Conservation (phyloP, 2,329 filamentous ascomycete species). For the Fusarium tricinctum region DNA sequence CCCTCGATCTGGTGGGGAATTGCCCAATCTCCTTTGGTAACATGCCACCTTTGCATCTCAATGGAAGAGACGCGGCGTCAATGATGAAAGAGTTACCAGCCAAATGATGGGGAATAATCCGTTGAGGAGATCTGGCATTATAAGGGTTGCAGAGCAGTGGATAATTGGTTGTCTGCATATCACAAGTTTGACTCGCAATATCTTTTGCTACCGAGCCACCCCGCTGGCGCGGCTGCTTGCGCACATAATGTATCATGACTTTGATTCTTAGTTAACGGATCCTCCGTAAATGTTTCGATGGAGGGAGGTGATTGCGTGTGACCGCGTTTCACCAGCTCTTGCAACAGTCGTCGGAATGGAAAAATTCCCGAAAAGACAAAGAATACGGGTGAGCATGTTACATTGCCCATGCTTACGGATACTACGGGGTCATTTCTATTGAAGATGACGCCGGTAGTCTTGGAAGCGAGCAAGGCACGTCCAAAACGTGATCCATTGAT, state of each 20-base stretch:
- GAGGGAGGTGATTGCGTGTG: conserved; percentile 35
- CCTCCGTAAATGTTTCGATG: conserved; percentile 9
- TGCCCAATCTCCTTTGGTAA: conserved; percentile 45
- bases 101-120: conserved; percentile 20
- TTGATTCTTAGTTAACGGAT: conserved; percentile 14
- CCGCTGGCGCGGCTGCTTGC: conserved; percentile 42
- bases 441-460: conserved; percentile 7
- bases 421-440: conserved; percentile 7
- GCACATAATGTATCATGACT: conserved; percentile 37
- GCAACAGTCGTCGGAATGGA: conserved; percentile 25
- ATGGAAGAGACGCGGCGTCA: conserved; percentile 24
- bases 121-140: conserved; percentile 22
- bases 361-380: conserved; percentile 25
- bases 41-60: conserved; percentile 48
- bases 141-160: conserved; percentile 19
- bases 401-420: conserved; percentile 15
- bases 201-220: conserved; percentile 29
- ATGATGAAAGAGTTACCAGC: conserved; percentile 29
- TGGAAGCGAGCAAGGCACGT: conserved; percentile 14
- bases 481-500: conserved; percentile 1
- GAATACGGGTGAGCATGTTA: conserved; percentile 20
- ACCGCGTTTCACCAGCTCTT: conserved; percentile 46
- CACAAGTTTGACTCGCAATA: conserved; percentile 25
- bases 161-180: conserved; percentile 36
- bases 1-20: conserved; percentile 51